Percentiles rank a stretch among this genome's conserved stretches.
phyloP scores from a whole-genome alignment of 176 grass and related monocot genomes.

The Triticum turgidum region DNA sequence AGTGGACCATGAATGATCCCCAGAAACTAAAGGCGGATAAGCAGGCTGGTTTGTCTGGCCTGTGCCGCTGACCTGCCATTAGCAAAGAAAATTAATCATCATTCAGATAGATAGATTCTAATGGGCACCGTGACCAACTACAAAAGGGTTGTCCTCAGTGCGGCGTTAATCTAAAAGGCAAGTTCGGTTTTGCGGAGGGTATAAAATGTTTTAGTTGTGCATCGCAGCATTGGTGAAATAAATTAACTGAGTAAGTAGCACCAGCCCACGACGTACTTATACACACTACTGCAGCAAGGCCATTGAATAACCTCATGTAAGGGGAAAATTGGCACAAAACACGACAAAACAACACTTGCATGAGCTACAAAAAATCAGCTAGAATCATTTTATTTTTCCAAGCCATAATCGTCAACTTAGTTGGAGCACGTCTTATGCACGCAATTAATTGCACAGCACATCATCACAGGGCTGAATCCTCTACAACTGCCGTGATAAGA shows the following conservation, averaged over 20 bases:
- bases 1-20: constrained; percentile 58
- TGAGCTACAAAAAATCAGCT: background rate
- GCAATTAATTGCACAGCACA: background rate
- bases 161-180: background rate
- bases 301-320: background rate
- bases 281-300: background rate
- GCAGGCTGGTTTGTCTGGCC: constrained; percentile 57
- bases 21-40: constrained; percentile 50
- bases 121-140: background rate
- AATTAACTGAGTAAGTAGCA: too few relatives aligned
- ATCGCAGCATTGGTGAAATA: background rate
- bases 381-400: background rate
- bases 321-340: background rate
- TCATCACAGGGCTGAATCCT: background rate
- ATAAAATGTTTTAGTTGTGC: background rate
- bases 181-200: background rate
- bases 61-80: constrained; percentile 46
- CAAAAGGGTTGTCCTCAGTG: background rate
- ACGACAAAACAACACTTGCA: background rate
- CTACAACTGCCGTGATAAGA: background rate
- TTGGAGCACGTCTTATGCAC: background rate
- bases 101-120: background rate
- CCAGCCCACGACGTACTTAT: background rate
- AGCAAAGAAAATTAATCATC: constrained; percentile 5
- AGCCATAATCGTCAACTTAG: background rate